Evolutionary conservation across 2,329 filamentous ascomycete species (phyloP).

Genomic region (Sclerotinia spermophila): DNA sequence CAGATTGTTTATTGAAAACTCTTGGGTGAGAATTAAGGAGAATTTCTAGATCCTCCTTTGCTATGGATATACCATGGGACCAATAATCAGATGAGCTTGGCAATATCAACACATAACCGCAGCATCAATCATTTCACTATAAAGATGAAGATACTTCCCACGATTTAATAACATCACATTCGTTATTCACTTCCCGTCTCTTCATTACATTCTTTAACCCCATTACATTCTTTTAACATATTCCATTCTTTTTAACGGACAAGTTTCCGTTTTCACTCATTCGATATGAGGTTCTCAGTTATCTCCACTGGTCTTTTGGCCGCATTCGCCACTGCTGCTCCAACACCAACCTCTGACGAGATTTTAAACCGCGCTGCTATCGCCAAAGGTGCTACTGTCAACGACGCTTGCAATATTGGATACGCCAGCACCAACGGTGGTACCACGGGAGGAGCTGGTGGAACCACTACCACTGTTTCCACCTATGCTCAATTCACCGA

Average conservation of each 20-base stretch:
- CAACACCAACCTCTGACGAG: conserved; percentile 11
- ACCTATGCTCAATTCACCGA: conserved; percentile 40
- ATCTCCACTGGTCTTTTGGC: conserved; percentile 13
- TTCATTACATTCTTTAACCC: background rate
- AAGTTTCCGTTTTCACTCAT: background rate
- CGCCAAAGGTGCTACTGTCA: conserved; percentile 45
- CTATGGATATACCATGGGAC: background rate
- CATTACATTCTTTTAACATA: background rate
- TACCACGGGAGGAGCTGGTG: conserved; percentile 46
- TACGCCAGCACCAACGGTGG: conserved; percentile 45
- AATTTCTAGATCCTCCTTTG: background rate
- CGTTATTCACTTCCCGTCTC: conserved; percentile 2
- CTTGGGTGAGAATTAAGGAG: background rate
- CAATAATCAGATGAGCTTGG: conserved; percentile 1
- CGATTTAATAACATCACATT: background rate
- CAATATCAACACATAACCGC: background rate
- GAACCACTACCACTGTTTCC: conserved; percentile 44
- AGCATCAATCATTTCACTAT: conserved; percentile 4
- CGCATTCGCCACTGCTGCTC: conserved; percentile 15
- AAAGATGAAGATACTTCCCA: background rate
- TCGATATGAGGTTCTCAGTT: conserved; percentile 17
- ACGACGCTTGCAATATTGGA: conserved; percentile 38
- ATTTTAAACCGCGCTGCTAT: conserved; percentile 21
- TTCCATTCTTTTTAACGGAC: background rate
- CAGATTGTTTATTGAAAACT: background rate